These are phyloP conservation scores for Nannochloropsis granulata DNA, from an alignment of 108 stramenopile species.

Conservation along the genomic window DNA sequence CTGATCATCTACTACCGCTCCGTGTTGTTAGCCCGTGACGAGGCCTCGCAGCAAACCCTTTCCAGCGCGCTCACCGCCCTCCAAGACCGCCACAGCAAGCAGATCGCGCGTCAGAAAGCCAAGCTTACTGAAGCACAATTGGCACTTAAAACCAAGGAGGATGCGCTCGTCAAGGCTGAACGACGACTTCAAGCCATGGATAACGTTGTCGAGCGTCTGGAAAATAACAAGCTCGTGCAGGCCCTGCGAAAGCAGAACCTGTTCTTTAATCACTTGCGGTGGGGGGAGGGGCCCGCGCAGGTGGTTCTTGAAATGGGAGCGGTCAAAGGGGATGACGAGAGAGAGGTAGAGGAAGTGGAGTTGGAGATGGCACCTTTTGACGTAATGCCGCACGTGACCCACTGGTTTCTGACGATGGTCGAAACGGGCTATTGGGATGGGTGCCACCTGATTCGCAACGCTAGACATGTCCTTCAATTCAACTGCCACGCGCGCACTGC, in stretches of 20 bases:
- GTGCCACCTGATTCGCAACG: background rate
- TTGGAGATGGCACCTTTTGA: background rate
- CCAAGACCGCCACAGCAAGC: background rate
- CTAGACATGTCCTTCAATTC: background rate
- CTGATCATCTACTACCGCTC: background rate
- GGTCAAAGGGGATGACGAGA: background rate
- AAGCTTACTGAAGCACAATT: background rate
- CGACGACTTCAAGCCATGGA: background rate
- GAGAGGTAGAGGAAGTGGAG: background rate
- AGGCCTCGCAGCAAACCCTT: background rate
- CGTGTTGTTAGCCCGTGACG: background rate
- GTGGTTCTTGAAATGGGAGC: background rate
- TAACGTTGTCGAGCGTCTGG: background rate
- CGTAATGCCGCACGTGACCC: background rate
- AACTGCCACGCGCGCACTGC: background rate
- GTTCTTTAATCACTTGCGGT: background rate
- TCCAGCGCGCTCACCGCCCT: background rate
- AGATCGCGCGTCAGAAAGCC: background rate
- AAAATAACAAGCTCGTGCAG: background rate
- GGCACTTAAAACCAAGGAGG: background rate
- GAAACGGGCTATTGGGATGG: background rate
- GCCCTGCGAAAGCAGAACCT: background rate
- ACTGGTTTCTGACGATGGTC: background rate
- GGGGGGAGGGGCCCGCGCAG: background rate
- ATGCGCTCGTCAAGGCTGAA: background rate